Conservation (phyloP, 371 early-diverging fungal genomes). For the Mycotypha africana region DNA sequence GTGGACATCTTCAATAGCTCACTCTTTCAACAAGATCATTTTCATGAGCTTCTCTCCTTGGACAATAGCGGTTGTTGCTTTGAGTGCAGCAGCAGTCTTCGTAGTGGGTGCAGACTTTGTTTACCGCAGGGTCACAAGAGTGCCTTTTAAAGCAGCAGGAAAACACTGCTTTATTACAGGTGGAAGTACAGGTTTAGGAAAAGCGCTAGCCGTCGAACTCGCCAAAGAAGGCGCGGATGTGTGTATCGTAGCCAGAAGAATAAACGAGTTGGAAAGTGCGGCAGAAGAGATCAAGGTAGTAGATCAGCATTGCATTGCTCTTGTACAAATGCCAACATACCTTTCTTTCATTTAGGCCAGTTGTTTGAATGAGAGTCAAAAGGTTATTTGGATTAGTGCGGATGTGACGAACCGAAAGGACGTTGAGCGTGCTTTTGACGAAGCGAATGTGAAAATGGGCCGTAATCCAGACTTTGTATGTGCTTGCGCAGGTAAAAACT, state of each 20-base stretch:
- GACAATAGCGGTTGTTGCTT: conserved; percentile 32
- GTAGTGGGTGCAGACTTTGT: conserved; percentile 18
- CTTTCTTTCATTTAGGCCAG: conserved; percentile 4
- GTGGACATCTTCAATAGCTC: no score
- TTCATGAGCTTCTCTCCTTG: conserved; percentile 31
- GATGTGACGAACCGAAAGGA: conserved; percentile 59
- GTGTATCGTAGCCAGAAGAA: conserved; percentile 82
- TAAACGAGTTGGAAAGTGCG: conserved; percentile 49
- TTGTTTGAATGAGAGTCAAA: conserved; percentile 33
- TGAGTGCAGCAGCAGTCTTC: conserved; percentile 16
- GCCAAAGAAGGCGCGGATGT: conserved; percentile 78
- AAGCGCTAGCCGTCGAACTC: conserved; percentile 70
- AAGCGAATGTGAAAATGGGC: conserved; percentile 55
- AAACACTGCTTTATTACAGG: conserved; percentile 89
- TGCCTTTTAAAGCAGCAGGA: conserved; percentile 34
- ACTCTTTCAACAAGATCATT: not conserved
- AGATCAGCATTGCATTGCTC: not conserved
- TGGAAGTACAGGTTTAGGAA: conserved; percentile 91
- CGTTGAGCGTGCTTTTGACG: conserved; percentile 54
- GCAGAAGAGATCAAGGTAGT: conserved; percentile 52
- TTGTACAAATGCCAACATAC: no score
- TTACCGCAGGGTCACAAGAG: conserved; percentile 21
- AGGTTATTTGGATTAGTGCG: conserved; percentile 45
- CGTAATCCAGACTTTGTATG: conserved; percentile 68
- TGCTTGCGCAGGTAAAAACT: conserved; percentile 76